Evolutionary conservation across 768 basidiomycete genomes (phyloP).

Genomic region (Kwoniella bestiolae): DNA sequence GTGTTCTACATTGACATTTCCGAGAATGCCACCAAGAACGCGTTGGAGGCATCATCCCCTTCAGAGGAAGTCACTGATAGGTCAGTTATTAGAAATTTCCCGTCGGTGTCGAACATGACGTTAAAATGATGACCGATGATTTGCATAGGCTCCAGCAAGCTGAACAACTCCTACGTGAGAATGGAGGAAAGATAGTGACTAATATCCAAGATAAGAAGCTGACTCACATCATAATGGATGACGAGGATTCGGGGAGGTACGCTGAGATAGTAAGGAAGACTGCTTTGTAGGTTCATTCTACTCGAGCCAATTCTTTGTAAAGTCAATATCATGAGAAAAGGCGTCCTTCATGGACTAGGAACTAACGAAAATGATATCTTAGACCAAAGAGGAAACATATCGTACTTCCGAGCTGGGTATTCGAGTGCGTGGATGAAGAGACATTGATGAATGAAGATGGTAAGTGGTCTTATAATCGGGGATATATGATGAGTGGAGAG

Average conservation of each 20-base stretch:
- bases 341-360: neutral
- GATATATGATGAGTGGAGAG: too few relatives aligned
- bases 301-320: too few relatives aligned
- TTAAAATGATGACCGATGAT: neutral
- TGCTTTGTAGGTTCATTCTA: slow-evolving; percentile 64
- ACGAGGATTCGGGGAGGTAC: slow-evolving; percentile 76
- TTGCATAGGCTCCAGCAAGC: slow-evolving; percentile 65
- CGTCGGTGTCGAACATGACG: neutral
- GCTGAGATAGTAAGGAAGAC: slow-evolving; percentile 72
- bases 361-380: neutral
- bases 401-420: slow-evolving; percentile 75
- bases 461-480: slow-evolving; percentile 43
- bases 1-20: slow-evolving; percentile 88
- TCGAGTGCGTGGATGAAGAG: slow-evolving; percentile 77
- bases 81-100: slow-evolving; percentile 58
- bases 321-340: too few relatives aligned
- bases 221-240: slow-evolving; percentile 84
- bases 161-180: slow-evolving; percentile 63
- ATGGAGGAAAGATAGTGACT: slow-evolving; percentile 72
- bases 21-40: slow-evolving; percentile 70
- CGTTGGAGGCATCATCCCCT: slow-evolving; percentile 65
- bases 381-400: slow-evolving; percentile 83
- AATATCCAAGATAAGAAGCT: slow-evolving; percentile 75
- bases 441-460: slow-evolving; percentile 86
- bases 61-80: slow-evolving; percentile 61